Percentiles rank a stretch among this genome's conserved stretches.
phyloP scores from a whole-genome alignment of 1,284 basidiomycete species.

The Xanthoconium separans region DNA sequence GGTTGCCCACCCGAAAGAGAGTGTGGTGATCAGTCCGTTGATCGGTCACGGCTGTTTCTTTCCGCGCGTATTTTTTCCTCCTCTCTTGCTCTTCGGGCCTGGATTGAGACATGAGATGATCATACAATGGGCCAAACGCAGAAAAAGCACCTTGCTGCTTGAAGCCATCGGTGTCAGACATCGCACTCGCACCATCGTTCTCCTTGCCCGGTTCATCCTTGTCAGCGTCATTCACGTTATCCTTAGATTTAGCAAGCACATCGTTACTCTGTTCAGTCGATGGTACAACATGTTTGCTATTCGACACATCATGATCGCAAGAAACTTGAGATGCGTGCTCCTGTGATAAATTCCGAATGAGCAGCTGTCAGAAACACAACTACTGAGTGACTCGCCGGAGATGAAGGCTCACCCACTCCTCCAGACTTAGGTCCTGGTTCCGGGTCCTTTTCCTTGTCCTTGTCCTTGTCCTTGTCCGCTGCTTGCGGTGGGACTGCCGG shows the following conservation, averaged over 20 bases:
- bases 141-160: conserved; percentile 16
- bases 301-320: conserved; percentile 11
- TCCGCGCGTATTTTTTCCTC: neutral
- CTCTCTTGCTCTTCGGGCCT: conserved; percentile 3
- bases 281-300: conserved; percentile 29
- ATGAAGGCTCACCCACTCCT: conserved; percentile 34
- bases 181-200: conserved; percentile 10
- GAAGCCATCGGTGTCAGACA: conserved; percentile 20
- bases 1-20: neutral
- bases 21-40: neutral
- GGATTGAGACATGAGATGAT: conserved; percentile 10
- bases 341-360: conserved; percentile 29
- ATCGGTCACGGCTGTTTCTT: neutral
- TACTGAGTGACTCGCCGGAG: conserved; percentile 26
- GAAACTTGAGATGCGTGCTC: neutral
- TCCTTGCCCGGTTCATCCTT: conserved; percentile 30
- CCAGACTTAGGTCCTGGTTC: neutral
- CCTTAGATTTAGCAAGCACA: conserved; percentile 22
- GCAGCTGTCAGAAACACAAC: conserved; percentile 29
- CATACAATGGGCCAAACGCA: neutral
- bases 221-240: conserved; percentile 27
- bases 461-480: no score
- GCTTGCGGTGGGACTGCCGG: neutral
- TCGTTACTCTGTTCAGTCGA: conserved; percentile 23
- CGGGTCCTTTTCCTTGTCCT: neutral